A percentile compares a stretch with the other conserved stretches of the same genome.
Evolutionary conservation across 371 early-diverging fungal genomes (phyloP).

Genomic region (Apophysomyces elegans): DNA sequence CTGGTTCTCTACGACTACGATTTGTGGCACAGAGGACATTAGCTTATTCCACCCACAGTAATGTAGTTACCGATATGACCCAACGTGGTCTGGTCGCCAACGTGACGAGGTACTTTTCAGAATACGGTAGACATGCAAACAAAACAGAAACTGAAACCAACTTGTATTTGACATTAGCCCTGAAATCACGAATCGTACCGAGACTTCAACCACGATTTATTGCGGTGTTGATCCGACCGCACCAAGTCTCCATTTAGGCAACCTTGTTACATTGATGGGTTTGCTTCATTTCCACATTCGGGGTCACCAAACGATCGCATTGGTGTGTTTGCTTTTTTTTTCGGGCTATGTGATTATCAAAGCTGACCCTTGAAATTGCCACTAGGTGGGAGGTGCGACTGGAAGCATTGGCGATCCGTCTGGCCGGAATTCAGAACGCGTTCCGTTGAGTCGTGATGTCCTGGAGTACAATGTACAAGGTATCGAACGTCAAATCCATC

Average conservation of each 20-base stretch:
- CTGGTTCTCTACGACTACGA: constrained; percentile 1
- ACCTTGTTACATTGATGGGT: constrained; percentile 84
- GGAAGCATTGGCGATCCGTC: constrained; percentile 95
- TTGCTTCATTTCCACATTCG: constrained; percentile 82
- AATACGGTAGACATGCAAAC: not conserved
- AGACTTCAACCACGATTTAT: constrained; percentile 69
- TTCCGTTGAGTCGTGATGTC: constrained; percentile 58
- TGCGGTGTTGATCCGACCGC: constrained; percentile 97
- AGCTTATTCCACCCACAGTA: constrained; percentile 13
- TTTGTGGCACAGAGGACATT: not conserved
- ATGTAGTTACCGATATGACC: constrained; percentile 45
- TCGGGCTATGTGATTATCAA: not conserved
- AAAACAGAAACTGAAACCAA: not conserved
- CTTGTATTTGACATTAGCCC: constrained; percentile 34
- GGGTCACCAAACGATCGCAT: constrained; percentile 85
- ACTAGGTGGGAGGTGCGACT: constrained; percentile 90
- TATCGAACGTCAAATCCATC: constrained; percentile 73
- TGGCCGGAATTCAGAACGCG: constrained; percentile 83
- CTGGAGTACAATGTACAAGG: constrained; percentile 68
- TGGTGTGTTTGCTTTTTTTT: constrained; percentile 54
- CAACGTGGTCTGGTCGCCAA: constrained; percentile 42
- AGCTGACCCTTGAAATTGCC: too few species aligned
- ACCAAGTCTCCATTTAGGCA: constrained; percentile 88
- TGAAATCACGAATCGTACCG: constrained; percentile 50
- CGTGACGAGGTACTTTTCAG: constrained; percentile 32